Percentiles rank a stretch among this genome's conserved stretches.
These are phyloP conservation scores for Penicillium robsamsonii DNA, from an alignment of 495 filamentous ascomycete genomes.

Conservation along the genomic window DNA sequence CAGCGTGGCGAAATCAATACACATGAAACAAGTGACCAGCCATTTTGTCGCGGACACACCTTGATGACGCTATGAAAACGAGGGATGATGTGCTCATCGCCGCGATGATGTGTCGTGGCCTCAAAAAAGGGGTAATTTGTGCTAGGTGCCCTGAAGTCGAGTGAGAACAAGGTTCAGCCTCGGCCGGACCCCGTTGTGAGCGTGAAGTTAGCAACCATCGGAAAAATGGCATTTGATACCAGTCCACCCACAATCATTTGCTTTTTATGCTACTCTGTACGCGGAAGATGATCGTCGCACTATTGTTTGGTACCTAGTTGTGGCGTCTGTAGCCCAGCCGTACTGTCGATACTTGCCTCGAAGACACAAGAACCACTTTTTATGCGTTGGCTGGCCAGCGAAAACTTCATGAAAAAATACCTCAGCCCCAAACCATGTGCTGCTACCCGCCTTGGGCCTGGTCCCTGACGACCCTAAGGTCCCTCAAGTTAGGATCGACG, in stretches of 20 bases:
- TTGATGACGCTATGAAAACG: background rate
- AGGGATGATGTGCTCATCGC: background rate
- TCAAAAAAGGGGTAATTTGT: background rate
- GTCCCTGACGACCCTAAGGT: slow-evolving; percentile 10
- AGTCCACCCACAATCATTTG: slow-evolving; percentile 14
- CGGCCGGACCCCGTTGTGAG: background rate
- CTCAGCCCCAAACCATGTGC: slow-evolving; percentile 7
- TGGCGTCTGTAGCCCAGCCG: slow-evolving; percentile 12
- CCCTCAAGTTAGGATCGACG: slow-evolving; percentile 20
- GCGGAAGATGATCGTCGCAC: slow-evolving; percentile 24
- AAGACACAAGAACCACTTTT: slow-evolving; percentile 7
- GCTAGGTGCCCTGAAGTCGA: background rate
- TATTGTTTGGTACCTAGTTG: slow-evolving; percentile 11
- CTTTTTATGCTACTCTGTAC: slow-evolving; percentile 4
- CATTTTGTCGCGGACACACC: background rate
- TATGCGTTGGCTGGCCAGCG: slow-evolving; percentile 9
- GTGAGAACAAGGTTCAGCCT: background rate
- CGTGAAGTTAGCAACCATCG: slow-evolving; percentile 1
- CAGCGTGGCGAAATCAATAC: background rate
- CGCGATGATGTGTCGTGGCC: background rate
- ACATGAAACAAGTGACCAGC: background rate
- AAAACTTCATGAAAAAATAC: slow-evolving; percentile 6
- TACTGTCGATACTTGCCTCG: slow-evolving; percentile 20
- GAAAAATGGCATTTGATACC: slow-evolving; percentile 8
- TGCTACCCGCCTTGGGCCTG: slow-evolving; percentile 6